phyloP scores from a whole-genome alignment of 257 asterid genomes.

The Nicotiana undulata region DNA sequence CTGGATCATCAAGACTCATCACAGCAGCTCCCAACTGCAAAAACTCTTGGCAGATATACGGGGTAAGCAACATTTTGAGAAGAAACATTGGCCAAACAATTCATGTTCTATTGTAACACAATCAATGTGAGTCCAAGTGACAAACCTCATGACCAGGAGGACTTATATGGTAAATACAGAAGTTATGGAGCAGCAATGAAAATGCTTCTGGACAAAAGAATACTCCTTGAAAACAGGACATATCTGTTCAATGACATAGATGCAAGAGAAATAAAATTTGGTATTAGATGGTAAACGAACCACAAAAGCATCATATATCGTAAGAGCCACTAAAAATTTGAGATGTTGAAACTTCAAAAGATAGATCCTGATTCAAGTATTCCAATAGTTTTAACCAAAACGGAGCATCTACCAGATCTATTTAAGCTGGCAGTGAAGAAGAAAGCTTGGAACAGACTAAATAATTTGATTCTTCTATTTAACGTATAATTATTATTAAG shows the following conservation, averaged over 20 bases:
- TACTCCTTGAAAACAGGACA: constrained; percentile 52
- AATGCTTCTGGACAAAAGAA: constrained; percentile 46
- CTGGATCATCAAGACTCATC: constrained; percentile 26
- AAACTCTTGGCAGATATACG: constrained; percentile 14
- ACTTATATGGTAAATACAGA: constrained; percentile 45
- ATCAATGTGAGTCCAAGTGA: constrained; percentile 2
- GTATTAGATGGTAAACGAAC: constrained; percentile 9
- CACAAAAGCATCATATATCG: background rate
- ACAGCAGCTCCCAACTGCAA: constrained; percentile 43
- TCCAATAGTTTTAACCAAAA: background rate
- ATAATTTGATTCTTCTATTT: background rate
- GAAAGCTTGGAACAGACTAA: background rate
- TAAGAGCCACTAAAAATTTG: background rate
- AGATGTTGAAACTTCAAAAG: background rate
- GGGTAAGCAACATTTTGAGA: constrained; percentile 13
- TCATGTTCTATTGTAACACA: background rate
- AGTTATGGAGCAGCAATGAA: constrained; percentile 45
- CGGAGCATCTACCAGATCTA: background rate
- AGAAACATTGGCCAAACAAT: constrained; percentile 5
- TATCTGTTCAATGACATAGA: constrained; percentile 30
- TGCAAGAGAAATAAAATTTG: background rate
- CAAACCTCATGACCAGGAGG: constrained; percentile 55
- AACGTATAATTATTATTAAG: background rate
- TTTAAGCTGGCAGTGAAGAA: background rate
- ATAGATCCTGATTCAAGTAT: background rate